Base-by-base conservation (phyloP, 2,329 filamentous ascomycete species). In the Periglandula ipomoeae region DNA sequence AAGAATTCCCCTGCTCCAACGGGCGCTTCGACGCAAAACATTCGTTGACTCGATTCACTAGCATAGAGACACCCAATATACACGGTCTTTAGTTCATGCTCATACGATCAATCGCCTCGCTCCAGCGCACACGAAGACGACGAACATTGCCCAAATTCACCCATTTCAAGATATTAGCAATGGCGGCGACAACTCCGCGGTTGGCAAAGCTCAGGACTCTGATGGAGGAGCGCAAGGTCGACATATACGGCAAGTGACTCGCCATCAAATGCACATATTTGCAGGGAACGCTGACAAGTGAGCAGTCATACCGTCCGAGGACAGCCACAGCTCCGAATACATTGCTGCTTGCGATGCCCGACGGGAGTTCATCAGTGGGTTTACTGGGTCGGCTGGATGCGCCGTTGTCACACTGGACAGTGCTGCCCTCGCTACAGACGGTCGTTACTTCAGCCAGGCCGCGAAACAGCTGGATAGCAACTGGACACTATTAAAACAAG, bases 391-490 rank as follows among this genome's bases (percentile, higher is more conserved):
- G 9, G 91, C 93, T 39, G 93, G 93, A 50, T 95, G 88, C 55
- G 93, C 90, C 35, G 84, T 98, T 45, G 77, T 98, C 49, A 93
- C 90, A 2, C 78, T 81, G 44, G 84, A 89, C 46, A 90, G 90
- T 66, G 93, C 93, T 15, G 88, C 89, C 13, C 72, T 98, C 50
- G 89, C 93, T 11, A 98, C 93, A 26, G 93, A 98, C 65, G 93
- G 93, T 26, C 84, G 93, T 56, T 98, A 98, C 69, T 98, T 97
- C 76, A 97, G 95, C 70, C 93, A 98, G 68, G 93, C 93, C 23
- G 74, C 82, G 53, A 87, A 90, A 60, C 89, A 98, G 66, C 79
- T 98, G 26, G 93, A 97, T 65, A 71, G 69, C 59, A 97, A 97
- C 66, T 98, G 93, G 93, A 73, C 79, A 44, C 74, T 98, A 37